phyloP scores from a whole-genome alignment of 2,329 filamentous ascomycete genomes.

The Ophiostoma tasmaniense region DNA sequence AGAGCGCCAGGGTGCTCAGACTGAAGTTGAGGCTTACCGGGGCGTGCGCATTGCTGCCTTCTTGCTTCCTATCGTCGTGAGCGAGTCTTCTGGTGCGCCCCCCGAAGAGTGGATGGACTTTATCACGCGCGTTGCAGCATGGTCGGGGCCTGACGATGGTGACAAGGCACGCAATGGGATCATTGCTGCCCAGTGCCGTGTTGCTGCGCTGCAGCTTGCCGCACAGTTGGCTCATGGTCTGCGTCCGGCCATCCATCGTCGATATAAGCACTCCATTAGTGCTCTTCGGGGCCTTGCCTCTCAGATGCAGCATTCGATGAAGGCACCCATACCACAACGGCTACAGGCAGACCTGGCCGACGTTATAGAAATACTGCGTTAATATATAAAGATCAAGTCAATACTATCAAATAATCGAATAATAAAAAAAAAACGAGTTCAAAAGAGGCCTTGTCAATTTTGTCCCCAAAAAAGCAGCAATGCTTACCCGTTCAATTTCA shows the following conservation, averaged over 20 bases:
- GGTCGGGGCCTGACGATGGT: constrained; percentile 33
- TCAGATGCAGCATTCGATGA: not conserved
- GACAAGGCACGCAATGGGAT: constrained; percentile 35
- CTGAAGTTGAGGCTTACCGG: constrained; percentile 29
- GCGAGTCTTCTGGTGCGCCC: constrained; percentile 30
- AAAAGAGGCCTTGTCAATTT: constrained; percentile 1
- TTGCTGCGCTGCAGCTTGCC: constrained; percentile 15
- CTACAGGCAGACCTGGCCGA: constrained; percentile 20
- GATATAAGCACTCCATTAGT: constrained; percentile 43
- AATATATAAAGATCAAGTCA: constrained; percentile 21
- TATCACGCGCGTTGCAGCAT: constrained; percentile 43
- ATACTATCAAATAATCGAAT: constrained; percentile 3
- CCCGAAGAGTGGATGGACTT: constrained; percentile 50
- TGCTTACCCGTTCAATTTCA: not conserved
- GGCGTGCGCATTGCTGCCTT: constrained; percentile 50
- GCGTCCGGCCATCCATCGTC: constrained; percentile 17
- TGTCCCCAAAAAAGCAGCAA: not conserved
- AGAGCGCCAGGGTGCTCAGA: not conserved
- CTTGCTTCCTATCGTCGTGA: constrained; percentile 44
- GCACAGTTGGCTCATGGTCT: not conserved
- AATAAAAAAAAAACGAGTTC: not conserved
- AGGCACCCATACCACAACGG: not conserved
- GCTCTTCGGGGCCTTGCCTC: constrained; percentile 43
- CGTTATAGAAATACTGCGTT: constrained; percentile 18
- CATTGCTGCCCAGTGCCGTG: constrained; percentile 40